Evolutionary conservation across 176 grass and related monocot genomes (phyloP), one percentile per base, ranked within the genome.

Genomic region (Musa beccarii): DNA sequence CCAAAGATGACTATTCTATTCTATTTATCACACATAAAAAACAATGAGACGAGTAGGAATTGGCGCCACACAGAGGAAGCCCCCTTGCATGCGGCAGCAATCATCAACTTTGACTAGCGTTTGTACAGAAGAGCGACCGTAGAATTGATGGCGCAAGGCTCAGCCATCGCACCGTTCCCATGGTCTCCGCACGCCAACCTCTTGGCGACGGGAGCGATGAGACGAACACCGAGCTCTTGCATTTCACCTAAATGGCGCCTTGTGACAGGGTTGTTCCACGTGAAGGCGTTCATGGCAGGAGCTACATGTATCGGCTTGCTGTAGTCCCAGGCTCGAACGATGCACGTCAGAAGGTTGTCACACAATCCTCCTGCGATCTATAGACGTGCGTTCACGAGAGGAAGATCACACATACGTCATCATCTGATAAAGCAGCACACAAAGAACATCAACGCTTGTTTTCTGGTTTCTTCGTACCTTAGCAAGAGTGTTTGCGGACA

Each of bases 91-190:
- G 29, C 29, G 0, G 29, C 3, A 5, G 29, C 29, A 34, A 34
- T 34, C 29, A 34, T 34, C 3, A 34, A 34, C 29, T 34, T 28
- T 0, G 29, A 34, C 29, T 5, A 28, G 26, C 67, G 52, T 72
- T 89, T 93, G 80, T 78, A 87, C 14, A 86, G 56, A 59, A 98
- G 79, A 76, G 82, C 86, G 63, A 93, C 82, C 0, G 84, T 74
- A 24, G 72, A 51, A 72, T 81, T 69, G 16, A 98, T 91, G 10
- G 78, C 75, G 0, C 86, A 91, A 25, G 83, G 83, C 54, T 94
- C 90, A 76, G 95, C 90, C 95, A 94, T 99, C 51, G 95, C 90
- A 17, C 86, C 95, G 75, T 91, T 99, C 11, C 95, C 95, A 17
- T 84, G 84, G 69, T 99, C 90, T 3, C 95, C 90, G 25, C 95